A percentile compares a stretch with the other conserved stretches of the same genome.
phyloP scores from a whole-genome alignment of 805 yeast species.

The Cyberlindnera subsufficiens region DNA sequence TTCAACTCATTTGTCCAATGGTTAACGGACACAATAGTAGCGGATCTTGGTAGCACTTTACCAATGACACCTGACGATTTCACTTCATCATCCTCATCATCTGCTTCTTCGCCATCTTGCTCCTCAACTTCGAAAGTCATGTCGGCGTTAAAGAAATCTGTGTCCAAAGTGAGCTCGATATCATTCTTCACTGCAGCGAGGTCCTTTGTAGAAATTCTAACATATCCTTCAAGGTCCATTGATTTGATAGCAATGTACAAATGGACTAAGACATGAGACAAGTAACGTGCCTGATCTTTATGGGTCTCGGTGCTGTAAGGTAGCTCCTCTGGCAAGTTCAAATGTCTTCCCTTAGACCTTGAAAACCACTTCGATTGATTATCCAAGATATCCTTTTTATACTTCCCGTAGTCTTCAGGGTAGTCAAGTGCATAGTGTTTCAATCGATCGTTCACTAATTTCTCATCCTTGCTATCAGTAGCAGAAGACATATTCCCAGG shows the following conservation, averaged over 20 bases:
- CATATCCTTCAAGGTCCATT: constrained; percentile 65
- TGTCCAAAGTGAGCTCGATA: constrained; percentile 45
- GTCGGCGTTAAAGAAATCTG: constrained; percentile 40
- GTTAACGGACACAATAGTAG: constrained; percentile 67
- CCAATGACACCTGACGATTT: constrained; percentile 43
- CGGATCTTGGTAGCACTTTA: constrained; percentile 57
- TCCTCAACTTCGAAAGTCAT: constrained; percentile 31
- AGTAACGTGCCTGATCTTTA: constrained; percentile 62
- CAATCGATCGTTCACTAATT: constrained; percentile 25
- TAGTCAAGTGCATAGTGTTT: constrained; percentile 45
- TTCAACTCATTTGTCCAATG: constrained; percentile 86
- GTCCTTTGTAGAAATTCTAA: constrained; percentile 64
- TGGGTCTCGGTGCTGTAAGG: constrained; percentile 75
- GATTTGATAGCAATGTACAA: constrained; percentile 73
- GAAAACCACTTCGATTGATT: constrained; percentile 35
- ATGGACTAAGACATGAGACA: constrained; percentile 75
- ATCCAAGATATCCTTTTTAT: constrained; percentile 24
- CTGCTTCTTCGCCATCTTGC: constrained; percentile 31
- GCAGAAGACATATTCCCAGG: constrained; percentile 10
- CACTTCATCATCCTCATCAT: constrained; percentile 30
- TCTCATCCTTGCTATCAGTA: constrained; percentile 14
- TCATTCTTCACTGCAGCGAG: constrained; percentile 40
- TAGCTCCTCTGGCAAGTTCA: constrained; percentile 34
- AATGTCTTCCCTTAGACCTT: constrained; percentile 27
- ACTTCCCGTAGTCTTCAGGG: constrained; percentile 35